phyloP scores from a whole-genome alignment of 371 early-diverging fungal species.

The Mucor irregularis region DNA sequence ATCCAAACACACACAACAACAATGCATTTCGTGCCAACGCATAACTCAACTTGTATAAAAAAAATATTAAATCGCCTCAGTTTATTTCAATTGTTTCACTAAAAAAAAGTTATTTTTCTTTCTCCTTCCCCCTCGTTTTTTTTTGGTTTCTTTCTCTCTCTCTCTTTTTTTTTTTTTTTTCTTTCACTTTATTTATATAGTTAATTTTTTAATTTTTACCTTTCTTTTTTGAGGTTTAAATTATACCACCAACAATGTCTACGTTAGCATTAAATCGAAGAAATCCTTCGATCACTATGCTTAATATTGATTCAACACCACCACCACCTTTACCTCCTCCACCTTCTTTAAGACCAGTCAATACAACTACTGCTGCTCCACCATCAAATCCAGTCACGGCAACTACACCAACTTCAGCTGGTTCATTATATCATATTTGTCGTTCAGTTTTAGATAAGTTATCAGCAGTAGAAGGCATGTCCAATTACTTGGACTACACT shows the following conservation, averaged over 20 bases:
- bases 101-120: slow-evolving; percentile 3
- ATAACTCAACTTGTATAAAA: background rate
- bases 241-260: background rate
- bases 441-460: slow-evolving; percentile 62
- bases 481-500: slow-evolving; percentile 54
- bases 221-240: slow-evolving; percentile 1
- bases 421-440: slow-evolving; percentile 69
- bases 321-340: slow-evolving; percentile 6
- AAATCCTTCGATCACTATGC: slow-evolving; percentile 8
- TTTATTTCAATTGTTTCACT: background rate
- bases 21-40: slow-evolving; percentile 13
- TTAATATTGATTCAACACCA: slow-evolving; percentile 1
- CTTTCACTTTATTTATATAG: no score
- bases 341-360: slow-evolving; percentile 6
- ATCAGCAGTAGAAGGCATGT: slow-evolving; percentile 60
- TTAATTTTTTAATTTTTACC: slow-evolving; percentile 7
- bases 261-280: slow-evolving; percentile 12
- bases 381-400: slow-evolving; percentile 12
- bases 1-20: slow-evolving; percentile 4
- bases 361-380: slow-evolving; percentile 17
- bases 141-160: slow-evolving; percentile 2
- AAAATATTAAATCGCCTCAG: background rate
- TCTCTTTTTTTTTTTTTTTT: slow-evolving; percentile 1
- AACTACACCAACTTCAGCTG: slow-evolving; percentile 4
- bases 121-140: slow-evolving; percentile 7